Evolutionary conservation across 2,329 filamentous ascomycete species (phyloP).

Genomic region (Bipolaris gigantea): DNA sequence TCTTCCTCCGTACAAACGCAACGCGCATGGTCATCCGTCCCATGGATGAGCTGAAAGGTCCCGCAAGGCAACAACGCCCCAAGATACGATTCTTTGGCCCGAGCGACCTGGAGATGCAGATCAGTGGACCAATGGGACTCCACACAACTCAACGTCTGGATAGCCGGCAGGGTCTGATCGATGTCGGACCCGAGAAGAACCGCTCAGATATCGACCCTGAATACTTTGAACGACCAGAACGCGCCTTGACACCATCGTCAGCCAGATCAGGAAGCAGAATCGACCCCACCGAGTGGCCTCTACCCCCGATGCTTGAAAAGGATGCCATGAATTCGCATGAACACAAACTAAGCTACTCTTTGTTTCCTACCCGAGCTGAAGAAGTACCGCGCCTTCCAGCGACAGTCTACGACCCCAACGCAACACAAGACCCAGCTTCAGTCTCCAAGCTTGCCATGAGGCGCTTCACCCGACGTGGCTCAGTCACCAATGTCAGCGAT

Average conservation of each 20-base stretch:
- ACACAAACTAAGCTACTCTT: slow-evolving; percentile 42
- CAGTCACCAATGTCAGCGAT: slow-evolving; percentile 44
- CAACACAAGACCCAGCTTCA: slow-evolving; percentile 16
- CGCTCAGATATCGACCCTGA: slow-evolving; percentile 39
- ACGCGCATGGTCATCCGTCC: slow-evolving; percentile 58
- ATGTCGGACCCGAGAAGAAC: slow-evolving; percentile 45
- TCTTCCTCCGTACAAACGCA: slow-evolving; percentile 67
- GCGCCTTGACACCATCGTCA: slow-evolving; percentile 37
- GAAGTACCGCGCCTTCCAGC: slow-evolving; percentile 45
- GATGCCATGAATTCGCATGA: slow-evolving; percentile 24
- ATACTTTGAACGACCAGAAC: slow-evolving; percentile 39
- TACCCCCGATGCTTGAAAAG: slow-evolving; percentile 35
- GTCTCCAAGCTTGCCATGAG: slow-evolving; percentile 38
- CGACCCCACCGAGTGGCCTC: slow-evolving; percentile 43
- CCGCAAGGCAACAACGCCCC: slow-evolving; percentile 51
- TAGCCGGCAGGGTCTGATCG: slow-evolving; percentile 41
- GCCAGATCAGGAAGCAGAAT: slow-evolving; percentile 29
- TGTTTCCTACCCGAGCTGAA: slow-evolving; percentile 46
- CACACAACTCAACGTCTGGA: slow-evolving; percentile 39
- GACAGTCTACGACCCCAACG: slow-evolving; percentile 42
- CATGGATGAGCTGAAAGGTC: slow-evolving; percentile 50
- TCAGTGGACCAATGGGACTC: slow-evolving; percentile 43
- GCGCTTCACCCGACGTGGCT: slow-evolving; percentile 38
- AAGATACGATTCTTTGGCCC: slow-evolving; percentile 53
- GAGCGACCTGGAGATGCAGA: slow-evolving; percentile 47